These are phyloP conservation scores for Furcasterigmium furcatum DNA, from an alignment of 2,329 filamentous ascomycete species.

Conservation along the genomic window DNA sequence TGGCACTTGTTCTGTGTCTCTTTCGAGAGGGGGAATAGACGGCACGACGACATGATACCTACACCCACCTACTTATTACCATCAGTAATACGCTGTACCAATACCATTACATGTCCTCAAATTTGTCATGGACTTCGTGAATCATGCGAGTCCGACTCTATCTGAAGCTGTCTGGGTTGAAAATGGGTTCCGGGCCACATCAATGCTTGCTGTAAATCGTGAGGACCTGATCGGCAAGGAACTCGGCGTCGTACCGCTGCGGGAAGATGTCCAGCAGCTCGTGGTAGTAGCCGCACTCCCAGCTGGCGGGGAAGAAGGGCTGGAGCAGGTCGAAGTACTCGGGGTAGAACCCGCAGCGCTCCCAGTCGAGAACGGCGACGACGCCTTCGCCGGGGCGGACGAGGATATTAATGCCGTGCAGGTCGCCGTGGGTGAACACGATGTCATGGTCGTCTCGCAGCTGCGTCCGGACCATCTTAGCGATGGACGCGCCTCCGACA, in stretches of 20 bases:
- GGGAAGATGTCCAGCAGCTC: too few relatives aligned
- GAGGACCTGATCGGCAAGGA: too few relatives aligned
- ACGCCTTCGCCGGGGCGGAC: constrained; percentile 30
- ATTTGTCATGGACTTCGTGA: too few relatives aligned
- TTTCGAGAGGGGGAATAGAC: not conserved
- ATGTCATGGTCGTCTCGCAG: constrained; percentile 18
- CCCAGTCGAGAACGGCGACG: constrained; percentile 38
- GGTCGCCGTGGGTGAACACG: constrained; percentile 44
- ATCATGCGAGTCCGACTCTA: too few relatives aligned
- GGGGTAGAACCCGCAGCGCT: constrained; percentile 27
- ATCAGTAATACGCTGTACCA: not conserved
- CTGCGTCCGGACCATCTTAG: constrained; percentile 23
- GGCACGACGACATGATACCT: not conserved
- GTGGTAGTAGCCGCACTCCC: too few relatives aligned
- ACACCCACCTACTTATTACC: too few relatives aligned
- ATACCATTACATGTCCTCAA: not conserved
- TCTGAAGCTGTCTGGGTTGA: too few relatives aligned
- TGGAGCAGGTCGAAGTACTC: constrained; percentile 15
- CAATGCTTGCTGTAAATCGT: too few relatives aligned
- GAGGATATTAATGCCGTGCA: constrained; percentile 40
- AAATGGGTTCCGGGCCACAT: too few relatives aligned
- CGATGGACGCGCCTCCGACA: constrained; percentile 17
- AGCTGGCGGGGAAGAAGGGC: too few relatives aligned
- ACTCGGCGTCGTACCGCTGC: too few relatives aligned
- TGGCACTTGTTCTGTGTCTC: not conserved